Base-by-base conservation (phyloP, 768 basidiomycete genomes). In the Tricholomella constricta region DNA sequence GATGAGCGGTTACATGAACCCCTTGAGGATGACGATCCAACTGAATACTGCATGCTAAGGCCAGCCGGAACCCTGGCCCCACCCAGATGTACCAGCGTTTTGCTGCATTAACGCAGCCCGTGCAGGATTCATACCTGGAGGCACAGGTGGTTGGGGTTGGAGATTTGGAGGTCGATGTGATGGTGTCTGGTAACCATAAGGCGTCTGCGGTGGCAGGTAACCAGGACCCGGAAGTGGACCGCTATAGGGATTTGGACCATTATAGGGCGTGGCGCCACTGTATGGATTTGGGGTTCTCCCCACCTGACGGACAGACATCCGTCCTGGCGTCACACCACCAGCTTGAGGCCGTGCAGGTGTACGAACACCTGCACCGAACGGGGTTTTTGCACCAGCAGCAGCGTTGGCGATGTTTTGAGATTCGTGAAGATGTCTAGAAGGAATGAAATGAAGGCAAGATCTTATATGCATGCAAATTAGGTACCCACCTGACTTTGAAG, bases 241-340 rank as follows among this genome's bases (percentile, higher is more conserved):
- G 42, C 62, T 61, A 31, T 61, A 69, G 10, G 55, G 48, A 37
- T 57, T 27, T 11, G 68, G 59, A 15, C 68, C 67, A 7, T 67
- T 69, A 57, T 77, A 79, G 46, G 80, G 74, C 3, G 77, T 73
- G 10, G 76, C 66, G 34, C 72, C 73, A 32, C 78, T 80, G 59
- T 92, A 92, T 2, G 91, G 88, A 61, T 92, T 93, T 9, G 91
- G 91, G 38, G 91, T 93, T 42, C 88, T 81, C 15, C 79, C 82
- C 31, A 79, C 67, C 59, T 89, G 87, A 48, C 89, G 88, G 40
- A 87, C 78, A 17, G 91, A 93, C 69, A 84, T 76, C 62, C 83
- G 87, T 1, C 90, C 89, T n/a, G 91, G 89, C 8, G 89, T 91
- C n/a, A 79, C 74, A 54, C 80, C 79, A n/a, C 83, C 89, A 11